These are phyloP conservation scores for Penicillium paxilli DNA, from an alignment of 495 filamentous ascomycete species.

Conservation along the genomic window DNA sequence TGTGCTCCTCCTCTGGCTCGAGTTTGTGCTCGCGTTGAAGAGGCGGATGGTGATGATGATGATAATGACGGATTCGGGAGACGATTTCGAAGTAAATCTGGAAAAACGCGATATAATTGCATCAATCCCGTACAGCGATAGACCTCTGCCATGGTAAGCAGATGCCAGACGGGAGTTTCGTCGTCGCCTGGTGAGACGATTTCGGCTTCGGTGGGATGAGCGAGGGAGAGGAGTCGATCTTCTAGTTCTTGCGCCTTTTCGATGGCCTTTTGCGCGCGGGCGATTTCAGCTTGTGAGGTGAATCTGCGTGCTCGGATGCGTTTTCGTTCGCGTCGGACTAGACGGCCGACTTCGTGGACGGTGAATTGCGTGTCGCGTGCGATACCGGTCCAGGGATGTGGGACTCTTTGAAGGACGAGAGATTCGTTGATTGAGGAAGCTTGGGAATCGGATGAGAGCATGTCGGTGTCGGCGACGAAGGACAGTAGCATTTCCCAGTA, in stretches of 20 bases:
- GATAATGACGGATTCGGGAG: constrained; percentile 24
- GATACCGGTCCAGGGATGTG: constrained; percentile 62
- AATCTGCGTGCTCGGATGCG: constrained; percentile 34
- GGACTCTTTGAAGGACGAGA: constrained; percentile 42
- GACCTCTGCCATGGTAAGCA: constrained; percentile 57
- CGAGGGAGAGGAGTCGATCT: constrained; percentile 49
- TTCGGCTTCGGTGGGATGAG: constrained; percentile 48
- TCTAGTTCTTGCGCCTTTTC: constrained; percentile 49
- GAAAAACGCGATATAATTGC: constrained; percentile 57
- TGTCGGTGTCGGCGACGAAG: constrained; percentile 51
- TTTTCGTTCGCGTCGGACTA: constrained; percentile 52
- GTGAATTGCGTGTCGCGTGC: constrained; percentile 54
- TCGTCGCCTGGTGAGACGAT: constrained; percentile 55
- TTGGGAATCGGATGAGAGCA: constrained; percentile 22
- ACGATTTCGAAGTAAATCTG: constrained; percentile 47
- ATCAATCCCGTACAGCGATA: constrained; percentile 56
- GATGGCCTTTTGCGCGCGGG: constrained; percentile 43
- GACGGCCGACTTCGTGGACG: constrained; percentile 54
- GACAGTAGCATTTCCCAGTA: constrained; percentile 64
- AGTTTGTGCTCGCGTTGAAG: too few relatives aligned
- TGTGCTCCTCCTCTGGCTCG: too few relatives aligned
- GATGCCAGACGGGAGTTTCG: constrained; percentile 56
- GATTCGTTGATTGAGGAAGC: constrained; percentile 23
- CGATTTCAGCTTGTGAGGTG: constrained; percentile 41
- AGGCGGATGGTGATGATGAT: neutral